Percentiles rank a stretch among this genome's conserved stretches.
Conservation (phyloP, 2,329 filamentous ascomycete genomes). For the Talaromyces sp. region DNA sequence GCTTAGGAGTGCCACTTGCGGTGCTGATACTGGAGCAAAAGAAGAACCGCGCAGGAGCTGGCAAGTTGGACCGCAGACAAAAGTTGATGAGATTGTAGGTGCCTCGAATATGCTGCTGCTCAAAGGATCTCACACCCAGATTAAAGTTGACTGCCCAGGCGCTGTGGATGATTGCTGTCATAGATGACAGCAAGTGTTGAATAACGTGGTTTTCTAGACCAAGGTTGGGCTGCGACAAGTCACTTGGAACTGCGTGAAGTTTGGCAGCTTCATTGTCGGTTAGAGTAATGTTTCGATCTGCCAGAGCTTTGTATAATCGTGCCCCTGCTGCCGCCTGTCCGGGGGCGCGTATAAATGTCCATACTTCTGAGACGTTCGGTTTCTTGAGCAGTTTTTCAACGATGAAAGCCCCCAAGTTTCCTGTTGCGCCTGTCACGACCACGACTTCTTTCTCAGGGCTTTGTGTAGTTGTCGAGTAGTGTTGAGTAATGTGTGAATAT, state of each 20-base stretch:
- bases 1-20: constrained; percentile 28
- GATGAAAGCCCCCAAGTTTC: constrained; percentile 58
- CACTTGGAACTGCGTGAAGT: constrained; percentile 43
- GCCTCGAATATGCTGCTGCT: constrained; percentile 43
- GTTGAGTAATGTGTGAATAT: constrained; percentile 32
- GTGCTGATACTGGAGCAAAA: constrained; percentile 49
- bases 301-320: constrained; percentile 42
- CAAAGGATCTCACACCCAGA: constrained; percentile 51
- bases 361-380: constrained; percentile 39
- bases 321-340: constrained; percentile 36
- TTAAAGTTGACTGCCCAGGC: constrained; percentile 64
- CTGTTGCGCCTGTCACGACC: constrained; percentile 60
- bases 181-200: constrained; percentile 33
- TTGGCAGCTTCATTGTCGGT: constrained; percentile 24
- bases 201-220: constrained; percentile 43
- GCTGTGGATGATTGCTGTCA: constrained; percentile 54
- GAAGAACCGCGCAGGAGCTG: constrained; percentile 36
- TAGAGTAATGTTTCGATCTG: constrained; percentile 27
- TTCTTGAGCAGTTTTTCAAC: constrained; percentile 38
- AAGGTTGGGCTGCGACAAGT: constrained; percentile 43
- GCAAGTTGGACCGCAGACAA: constrained; percentile 23
- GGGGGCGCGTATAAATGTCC: constrained; percentile 52
- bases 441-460: constrained; percentile 19
- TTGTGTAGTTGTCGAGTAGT: constrained; percentile 16
- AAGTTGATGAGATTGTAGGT: constrained; percentile 40